Conservation (phyloP, 495 filamentous ascomycete species). For the Trypethelium eluteriae region DNA sequence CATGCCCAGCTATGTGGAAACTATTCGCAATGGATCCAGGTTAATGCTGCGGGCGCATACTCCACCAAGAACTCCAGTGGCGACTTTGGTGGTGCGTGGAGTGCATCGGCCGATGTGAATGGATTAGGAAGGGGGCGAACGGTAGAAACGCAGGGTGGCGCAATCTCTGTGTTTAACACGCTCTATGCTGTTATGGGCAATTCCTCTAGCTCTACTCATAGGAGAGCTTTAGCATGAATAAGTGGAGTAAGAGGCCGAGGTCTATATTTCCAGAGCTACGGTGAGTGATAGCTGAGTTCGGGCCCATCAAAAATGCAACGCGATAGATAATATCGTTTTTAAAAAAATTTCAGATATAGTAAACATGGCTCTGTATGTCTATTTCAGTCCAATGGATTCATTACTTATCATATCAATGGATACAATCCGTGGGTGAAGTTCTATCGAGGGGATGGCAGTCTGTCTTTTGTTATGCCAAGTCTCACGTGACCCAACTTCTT, state of each 20-base stretch:
- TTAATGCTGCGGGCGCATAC: not conserved
- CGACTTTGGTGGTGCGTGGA: not conserved
- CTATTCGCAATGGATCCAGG: not conserved
- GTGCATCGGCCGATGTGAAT: not conserved
- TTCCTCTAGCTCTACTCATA: not conserved
- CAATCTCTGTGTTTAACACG: not conserved
- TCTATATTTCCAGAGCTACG: not conserved
- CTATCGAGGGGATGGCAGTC: not conserved
- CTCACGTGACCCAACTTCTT: not conserved
- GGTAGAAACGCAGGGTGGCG: constrained; percentile 2
- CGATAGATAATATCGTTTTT: too few species aligned
- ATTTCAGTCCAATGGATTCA: too few species aligned
- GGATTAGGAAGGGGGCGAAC: not conserved
- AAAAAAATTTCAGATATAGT: too few species aligned
- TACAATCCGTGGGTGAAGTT: too few species aligned
- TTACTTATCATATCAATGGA: too few species aligned
- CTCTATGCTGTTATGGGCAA: not conserved
- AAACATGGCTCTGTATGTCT: too few species aligned
- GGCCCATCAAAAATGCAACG: too few species aligned
- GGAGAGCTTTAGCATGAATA: not conserved
- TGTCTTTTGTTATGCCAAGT: not conserved
- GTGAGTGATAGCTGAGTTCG: too few species aligned
- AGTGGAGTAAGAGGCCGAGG: not conserved
- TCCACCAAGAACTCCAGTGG: not conserved
- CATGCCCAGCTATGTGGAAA: not conserved